Percentiles rank a stretch among this genome's conserved stretches.
Evolutionary conservation across 768 basidiomycete species (phyloP).

Genomic region (Sarcomyxa edulis): DNA sequence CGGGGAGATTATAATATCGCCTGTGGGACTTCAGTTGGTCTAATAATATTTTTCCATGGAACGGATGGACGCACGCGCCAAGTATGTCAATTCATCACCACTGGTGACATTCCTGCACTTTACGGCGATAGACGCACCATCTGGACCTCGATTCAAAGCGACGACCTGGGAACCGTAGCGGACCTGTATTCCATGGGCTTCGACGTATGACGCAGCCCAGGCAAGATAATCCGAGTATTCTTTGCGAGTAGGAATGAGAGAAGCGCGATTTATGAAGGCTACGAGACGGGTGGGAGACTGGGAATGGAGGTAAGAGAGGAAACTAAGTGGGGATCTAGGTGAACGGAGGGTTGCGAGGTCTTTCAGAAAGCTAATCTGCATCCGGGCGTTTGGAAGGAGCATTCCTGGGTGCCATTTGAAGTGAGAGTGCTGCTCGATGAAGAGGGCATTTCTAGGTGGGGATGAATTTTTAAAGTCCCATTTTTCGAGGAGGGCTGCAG

Average conservation of each 20-base stretch:
- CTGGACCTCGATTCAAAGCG: slow-evolving; percentile 24
- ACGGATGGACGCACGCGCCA: slow-evolving; percentile 35
- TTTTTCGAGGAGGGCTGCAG: slow-evolving; percentile 42
- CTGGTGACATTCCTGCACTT: slow-evolving; percentile 28
- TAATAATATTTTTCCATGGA: too few relatives aligned
- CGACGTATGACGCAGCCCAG: slow-evolving; percentile 43
- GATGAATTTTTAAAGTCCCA: slow-evolving; percentile 16
- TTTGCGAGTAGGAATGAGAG: slow-evolving; percentile 44
- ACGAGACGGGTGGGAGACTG: slow-evolving; percentile 43
- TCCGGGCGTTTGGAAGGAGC: slow-evolving; percentile 44
- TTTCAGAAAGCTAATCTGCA: slow-evolving; percentile 55
- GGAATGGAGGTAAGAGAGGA: slow-evolving; percentile 46
- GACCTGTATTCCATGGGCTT: slow-evolving; percentile 35
- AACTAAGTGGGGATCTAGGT: slow-evolving; percentile 46
- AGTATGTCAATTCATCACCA: slow-evolving; percentile 25
- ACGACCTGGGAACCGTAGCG: slow-evolving; percentile 43
- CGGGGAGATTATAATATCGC: slow-evolving; percentile 45
- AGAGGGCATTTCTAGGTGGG: slow-evolving; percentile 23
- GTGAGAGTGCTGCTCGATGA: slow-evolving; percentile 41
- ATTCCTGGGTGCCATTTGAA: slow-evolving; percentile 56
- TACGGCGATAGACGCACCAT: slow-evolving; percentile 33
- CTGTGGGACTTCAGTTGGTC: slow-evolving; percentile 18
- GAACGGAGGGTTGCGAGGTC: slow-evolving; percentile 49
- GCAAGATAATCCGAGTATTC: slow-evolving; percentile 51
- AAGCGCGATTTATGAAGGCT: slow-evolving; percentile 49